phyloP scores from a whole-genome alignment of 1,139 yeast genomes.

The Arxiozyma slooffiae region DNA sequence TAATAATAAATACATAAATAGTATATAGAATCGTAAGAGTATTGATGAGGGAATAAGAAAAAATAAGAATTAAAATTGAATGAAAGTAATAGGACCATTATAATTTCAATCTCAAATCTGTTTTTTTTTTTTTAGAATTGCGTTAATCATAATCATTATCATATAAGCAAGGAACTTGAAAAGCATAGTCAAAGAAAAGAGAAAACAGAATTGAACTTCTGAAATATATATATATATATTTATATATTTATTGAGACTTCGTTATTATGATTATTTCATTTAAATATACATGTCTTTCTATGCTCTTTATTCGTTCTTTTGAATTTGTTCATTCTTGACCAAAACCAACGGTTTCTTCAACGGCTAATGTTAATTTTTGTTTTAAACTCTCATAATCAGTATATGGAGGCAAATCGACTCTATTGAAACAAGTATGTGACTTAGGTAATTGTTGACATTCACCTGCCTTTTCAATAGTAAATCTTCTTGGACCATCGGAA shows the following conservation, averaged over 20 bases:
- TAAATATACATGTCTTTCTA: not conserved
- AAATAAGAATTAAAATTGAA: not conserved
- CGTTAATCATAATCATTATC: too few relatives aligned
- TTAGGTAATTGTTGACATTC: constrained; percentile 89
- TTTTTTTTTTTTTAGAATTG: too few relatives aligned
- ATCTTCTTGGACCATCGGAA: constrained; percentile 96
- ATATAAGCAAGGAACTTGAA: not conserved
- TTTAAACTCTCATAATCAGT: constrained; percentile 63
- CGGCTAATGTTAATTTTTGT: constrained; percentile 77
- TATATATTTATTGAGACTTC: too few relatives aligned
- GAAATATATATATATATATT: too few relatives aligned
- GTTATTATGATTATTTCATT: not conserved
- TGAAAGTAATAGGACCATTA: not conserved
- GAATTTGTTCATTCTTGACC: constrained; percentile 59
- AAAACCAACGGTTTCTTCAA: constrained; percentile 89
- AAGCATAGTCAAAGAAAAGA: not conserved
- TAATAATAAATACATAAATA: not conserved
- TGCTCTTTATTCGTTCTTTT: not conserved
- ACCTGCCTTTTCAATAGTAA: constrained; percentile 96
- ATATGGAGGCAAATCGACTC: constrained; percentile 85
- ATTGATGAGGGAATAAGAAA: not conserved
- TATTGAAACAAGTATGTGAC: constrained; percentile 90
- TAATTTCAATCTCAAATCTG: not conserved
- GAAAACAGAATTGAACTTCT: not conserved
- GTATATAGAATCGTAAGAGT: not conserved